Base-by-base conservation (phyloP, 352 stramenopile species). In the Pythium apleroticum region DNA sequence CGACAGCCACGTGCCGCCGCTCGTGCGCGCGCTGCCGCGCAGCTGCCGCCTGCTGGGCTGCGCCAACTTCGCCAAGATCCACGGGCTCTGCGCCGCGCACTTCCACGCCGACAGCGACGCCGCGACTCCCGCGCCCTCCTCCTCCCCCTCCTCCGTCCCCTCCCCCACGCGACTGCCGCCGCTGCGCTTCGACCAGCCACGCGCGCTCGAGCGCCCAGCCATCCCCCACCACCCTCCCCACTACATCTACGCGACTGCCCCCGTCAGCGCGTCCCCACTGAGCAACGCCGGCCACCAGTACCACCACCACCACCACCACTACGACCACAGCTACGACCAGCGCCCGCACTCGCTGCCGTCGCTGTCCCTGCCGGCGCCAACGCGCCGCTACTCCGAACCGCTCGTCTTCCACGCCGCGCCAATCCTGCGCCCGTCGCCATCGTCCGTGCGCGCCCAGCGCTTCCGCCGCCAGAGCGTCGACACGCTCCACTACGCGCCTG, bases 31-130 rank as follows among this genome's bases (percentile, higher is more conserved):
- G 11, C 62, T 71, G 17, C 68, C 76, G 22, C 76, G 77, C 53
- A 78, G 79, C 59, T 88, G 79, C 63, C 73, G 62, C 33, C 73
- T 78, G 55, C 66, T 75, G 17, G 76, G 79, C 30, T 90, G 84
- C 55, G 67, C 73, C 60, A 85, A 88, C 72, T 84, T 85, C 48
- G 74, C 80, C 66, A 86, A 87, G 66, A 80, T 85, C 77, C 76
- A 90, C 56, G 77, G 82, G 17, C 80, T 77, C 60, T 89, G 81
- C 63, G 77, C 81, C 25, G 73, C 83, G 49, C 81, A 93, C 63
- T 81, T 78, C 60, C 75, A 87, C 25, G 65, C 71, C 41, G 45
- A 60, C 25, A 57, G 57, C 27, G 63, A 65, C 28, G 12, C 28
- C 9, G 17, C 52, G 31, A 28, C 33, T 3, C 41, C 53, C 30